Base-by-base conservation (phyloP, 202 grass and related monocot species). In the Dendrocalamus latiflorus region DNA sequence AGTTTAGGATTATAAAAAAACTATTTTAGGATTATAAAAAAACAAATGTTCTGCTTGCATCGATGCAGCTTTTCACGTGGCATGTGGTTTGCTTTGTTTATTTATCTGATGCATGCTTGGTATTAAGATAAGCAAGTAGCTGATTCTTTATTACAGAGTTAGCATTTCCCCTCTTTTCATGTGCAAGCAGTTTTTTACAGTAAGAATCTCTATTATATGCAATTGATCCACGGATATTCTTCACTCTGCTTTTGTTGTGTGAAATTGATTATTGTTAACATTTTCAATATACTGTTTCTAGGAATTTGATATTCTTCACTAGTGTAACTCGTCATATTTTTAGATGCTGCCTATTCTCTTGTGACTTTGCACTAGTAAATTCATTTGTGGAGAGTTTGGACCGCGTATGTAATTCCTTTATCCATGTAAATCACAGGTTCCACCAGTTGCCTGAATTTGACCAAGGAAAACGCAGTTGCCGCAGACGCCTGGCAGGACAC, bases 11-110 rank as follows among this genome's bases (percentile, higher is more conserved):
- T 30, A 3, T 30, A 3, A 30, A 30, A 30, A 30, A 30, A 30
- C 30, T 30, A 30, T 30, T 30, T 30, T 57, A 72, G 26, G 45
- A 42, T 87, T 68, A 61, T 43, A 15, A 11, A 79, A 70, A 56
- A 62, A 30, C 47, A 70, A 66, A 42, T 9, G 61, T 4, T 17
- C 22, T 63, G 68, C 84, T 63, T 69, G 74, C 63, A 74, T 43
- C 61, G 36, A 86, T 8, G 26, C 74, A 83, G 61, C 74, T 90
- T 90, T 86, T 69, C 74, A 83, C 74, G 74, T 79, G 88, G 38
- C 79, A 86, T 78, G 73, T 83, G 74, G 44, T 60, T 82, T 78
- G 73, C 81, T 54, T 59, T 69, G 18, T 13, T 75, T 34, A 28
- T 68, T 77, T 67, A 42, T 33, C 60, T 72, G 64, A 59, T 85